Evolutionary conservation across 345 rosid species (phyloP), one percentile per base, ranked within the genome.

Genomic region (Iberis pinnata): DNA sequence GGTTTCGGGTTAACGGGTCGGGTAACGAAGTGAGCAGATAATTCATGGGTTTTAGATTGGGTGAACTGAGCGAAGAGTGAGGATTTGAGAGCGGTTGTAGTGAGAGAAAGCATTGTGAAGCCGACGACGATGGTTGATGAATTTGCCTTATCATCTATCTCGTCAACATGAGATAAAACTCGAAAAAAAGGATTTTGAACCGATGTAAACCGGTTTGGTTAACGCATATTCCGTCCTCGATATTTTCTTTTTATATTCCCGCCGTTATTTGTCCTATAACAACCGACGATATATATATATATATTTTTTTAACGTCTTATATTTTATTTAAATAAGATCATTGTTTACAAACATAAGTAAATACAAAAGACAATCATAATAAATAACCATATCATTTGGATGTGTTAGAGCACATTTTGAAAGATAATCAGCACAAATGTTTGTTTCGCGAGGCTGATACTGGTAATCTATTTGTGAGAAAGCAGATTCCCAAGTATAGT

Each of bases 61-160:
- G 48, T 47, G 50, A 55, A 22, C 0, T 12, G 42, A 3, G 42
- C 36, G 57, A 37, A 18, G 42, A 43, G 26, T 32, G 63, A 54
- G 19, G 68, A 37, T 11, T 25, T 68, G 53, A 56, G 72, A 25
- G 72, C 37, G 2, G 67, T 49, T 56, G 59, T 56, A 8, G 68
- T 19, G 25, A 68, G 59, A 36, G 72, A 68, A 37, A 68, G 35
- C 72, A 68, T 66, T 45, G 70, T 54, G 35, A 17, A 14, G 33
- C n/a, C 64, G 70, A 72, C 19, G 61, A 54, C 15, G 53, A 36
- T 9, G 60, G 6, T 24, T 17, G n/a, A n/a, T 12, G 20, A n/a
- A 2, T 17, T 16, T 54, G 39, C 49, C 44, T 49, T 41, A 15
- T 63, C 48, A 26, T 43, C 60, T 8, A 9, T 29, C 15, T 22